Conservation (phyloP, 192 early-diverging fungal species). For the Backusella tuberculispora region DNA sequence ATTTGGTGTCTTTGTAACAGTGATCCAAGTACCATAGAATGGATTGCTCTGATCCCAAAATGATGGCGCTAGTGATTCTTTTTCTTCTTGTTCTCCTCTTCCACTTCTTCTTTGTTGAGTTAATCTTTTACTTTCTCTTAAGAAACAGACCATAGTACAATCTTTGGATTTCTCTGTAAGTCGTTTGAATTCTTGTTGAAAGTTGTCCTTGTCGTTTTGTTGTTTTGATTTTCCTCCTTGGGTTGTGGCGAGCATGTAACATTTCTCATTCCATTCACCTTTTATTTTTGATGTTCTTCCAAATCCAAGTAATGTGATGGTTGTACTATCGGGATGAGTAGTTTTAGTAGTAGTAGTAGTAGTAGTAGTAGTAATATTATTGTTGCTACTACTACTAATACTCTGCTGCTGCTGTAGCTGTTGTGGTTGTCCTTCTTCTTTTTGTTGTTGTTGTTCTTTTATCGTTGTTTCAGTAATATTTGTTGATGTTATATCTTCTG, state of each 20-base stretch:
- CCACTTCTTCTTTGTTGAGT: slow-evolving; percentile 18
- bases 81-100: slow-evolving; percentile 13
- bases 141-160: slow-evolving; percentile 47
- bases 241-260: slow-evolving; percentile 27
- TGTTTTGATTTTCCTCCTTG: not conserved
- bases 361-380: not conserved
- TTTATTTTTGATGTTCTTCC: not conserved
- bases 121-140: slow-evolving; percentile 26
- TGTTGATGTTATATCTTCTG: not conserved
- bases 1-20: slow-evolving; percentile 26
- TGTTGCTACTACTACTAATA: too few species aligned
- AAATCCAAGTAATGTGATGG: slow-evolving; percentile 7
- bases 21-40: slow-evolving; percentile 40
- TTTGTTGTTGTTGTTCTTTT: not conserved
- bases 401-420: not conserved
- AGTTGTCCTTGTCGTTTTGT: not conserved
- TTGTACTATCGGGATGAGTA: not conserved
- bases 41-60: slow-evolving; percentile 32
- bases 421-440: not conserved
- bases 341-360: not conserved
- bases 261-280: slow-evolving; percentile 37
- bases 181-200: slow-evolving; percentile 21
- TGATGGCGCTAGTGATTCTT: not conserved
- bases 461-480: not conserved
- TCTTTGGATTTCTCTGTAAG: slow-evolving; percentile 17